Conservation (phyloP, 2,329 filamentous ascomycete genomes). For the Aspergillus carbonarius region DNA sequence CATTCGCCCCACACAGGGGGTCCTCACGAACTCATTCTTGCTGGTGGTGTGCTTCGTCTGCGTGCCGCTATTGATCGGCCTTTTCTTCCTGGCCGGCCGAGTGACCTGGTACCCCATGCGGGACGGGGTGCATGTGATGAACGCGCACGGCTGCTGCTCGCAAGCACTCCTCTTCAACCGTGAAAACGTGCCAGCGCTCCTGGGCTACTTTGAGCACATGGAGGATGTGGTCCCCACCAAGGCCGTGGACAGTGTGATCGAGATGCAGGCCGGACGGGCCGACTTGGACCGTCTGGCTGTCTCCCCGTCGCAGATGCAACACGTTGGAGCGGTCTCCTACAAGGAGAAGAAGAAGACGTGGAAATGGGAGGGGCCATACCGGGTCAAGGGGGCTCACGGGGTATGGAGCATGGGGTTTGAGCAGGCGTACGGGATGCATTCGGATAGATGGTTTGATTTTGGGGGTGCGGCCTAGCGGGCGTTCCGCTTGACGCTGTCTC, state of each 20-base stretch:
- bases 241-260: conserved; percentile 23
- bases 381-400: conserved; percentile 23
- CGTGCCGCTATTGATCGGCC: conserved; percentile 29
- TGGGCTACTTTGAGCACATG: conserved; percentile 16
- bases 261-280: conserved; percentile 16
- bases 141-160: conserved; percentile 46
- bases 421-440: conserved; percentile 9
- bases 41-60: conserved; percentile 30
- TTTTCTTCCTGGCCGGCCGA: conserved; percentile 46
- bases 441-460: not conserved
- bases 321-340: conserved; percentile 24
- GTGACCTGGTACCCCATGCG: conserved; percentile 40
- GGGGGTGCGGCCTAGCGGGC: not conserved
- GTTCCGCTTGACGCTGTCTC: not conserved
- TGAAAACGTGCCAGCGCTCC: conserved; percentile 18
- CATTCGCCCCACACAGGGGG: conserved; percentile 15
- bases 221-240: conserved; percentile 13
- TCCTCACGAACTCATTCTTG: conserved; percentile 26
- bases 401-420: conserved; percentile 28
- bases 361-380: conserved; percentile 17
- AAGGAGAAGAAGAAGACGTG: conserved; percentile 22
- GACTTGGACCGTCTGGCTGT: conserved; percentile 21
- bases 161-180: conserved; percentile 48
- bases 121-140: conserved; percentile 42
- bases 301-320: conserved; percentile 26